Evolutionary conservation across 495 filamentous ascomycete species (phyloP).

Genomic region (Cladorrhinum samala): DNA sequence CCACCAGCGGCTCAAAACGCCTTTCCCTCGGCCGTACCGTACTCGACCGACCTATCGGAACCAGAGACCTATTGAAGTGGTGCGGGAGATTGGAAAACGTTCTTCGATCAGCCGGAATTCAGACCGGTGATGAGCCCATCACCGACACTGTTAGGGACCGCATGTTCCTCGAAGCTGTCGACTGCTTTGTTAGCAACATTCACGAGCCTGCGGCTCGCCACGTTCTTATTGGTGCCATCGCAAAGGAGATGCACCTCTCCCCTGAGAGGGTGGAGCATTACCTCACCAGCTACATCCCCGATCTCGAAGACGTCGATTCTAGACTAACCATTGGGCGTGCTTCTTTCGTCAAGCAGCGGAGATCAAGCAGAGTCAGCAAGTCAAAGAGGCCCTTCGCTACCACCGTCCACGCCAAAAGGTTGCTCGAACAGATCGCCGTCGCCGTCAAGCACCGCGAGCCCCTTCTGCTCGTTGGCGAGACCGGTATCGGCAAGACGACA

Average conservation of each 20-base stretch:
- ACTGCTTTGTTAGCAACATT: conserved; percentile 78
- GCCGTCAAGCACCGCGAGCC: conserved; percentile 81
- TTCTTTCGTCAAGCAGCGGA: conserved; percentile 43
- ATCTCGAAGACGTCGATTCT: conserved; percentile 51
- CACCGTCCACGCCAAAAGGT: conserved; percentile 61
- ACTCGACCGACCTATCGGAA: conserved; percentile 56
- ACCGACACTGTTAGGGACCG: conserved; percentile 66
- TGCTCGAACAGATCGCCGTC: conserved; percentile 79
- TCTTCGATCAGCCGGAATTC: conserved; percentile 52
- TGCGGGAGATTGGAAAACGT: conserved; percentile 65
- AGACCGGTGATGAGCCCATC: conserved; percentile 67
- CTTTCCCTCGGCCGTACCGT: conserved; percentile 49
- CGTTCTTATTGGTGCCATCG: conserved; percentile 60
- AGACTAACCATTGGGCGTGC: conserved; percentile 63
- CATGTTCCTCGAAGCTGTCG: conserved; percentile 84
- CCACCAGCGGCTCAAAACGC: conserved; percentile 46
- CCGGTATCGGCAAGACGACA: conserved; percentile 95
- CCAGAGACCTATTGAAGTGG: conserved; percentile 86
- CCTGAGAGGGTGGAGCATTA: conserved; percentile 69
- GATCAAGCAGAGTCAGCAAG: conserved; percentile 36
- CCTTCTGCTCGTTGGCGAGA: conserved; percentile 90
- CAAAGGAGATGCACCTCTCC: conserved; percentile 78
- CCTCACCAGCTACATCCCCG: conserved; percentile 60
- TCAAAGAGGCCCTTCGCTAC: conserved; percentile 59
- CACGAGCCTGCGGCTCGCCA: conserved; percentile 57